Percentiles rank a stretch among this genome's conserved stretches.
Conservation (phyloP, 1,139 yeast genomes). For the Yamadazyma pseudoaaseri region DNA sequence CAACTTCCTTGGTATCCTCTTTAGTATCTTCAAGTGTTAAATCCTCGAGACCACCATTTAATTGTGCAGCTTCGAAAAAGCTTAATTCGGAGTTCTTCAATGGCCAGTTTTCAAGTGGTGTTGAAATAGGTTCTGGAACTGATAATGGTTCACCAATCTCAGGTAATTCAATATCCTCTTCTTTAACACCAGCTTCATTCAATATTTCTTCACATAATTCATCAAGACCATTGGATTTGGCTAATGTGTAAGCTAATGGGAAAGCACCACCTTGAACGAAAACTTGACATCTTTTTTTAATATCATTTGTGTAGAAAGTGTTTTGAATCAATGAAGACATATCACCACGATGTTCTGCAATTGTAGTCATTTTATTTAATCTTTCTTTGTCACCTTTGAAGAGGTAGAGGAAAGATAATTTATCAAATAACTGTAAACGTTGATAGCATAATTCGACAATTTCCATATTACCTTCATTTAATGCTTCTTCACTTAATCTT, state of each 20-base stretch:
- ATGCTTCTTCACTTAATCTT: constrained; percentile 80
- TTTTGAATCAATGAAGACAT: constrained; percentile 78
- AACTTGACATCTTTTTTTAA: constrained; percentile 72
- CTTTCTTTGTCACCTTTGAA: constrained; percentile 77
- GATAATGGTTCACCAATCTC: constrained; percentile 42
- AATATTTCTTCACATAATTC: constrained; percentile 73
- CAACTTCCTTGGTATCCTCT: constrained; percentile 4
- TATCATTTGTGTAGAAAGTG: constrained; percentile 73
- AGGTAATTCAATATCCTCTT: constrained; percentile 67
- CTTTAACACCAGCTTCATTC: constrained; percentile 65
- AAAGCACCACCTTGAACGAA: constrained; percentile 76
- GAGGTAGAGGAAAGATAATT: constrained; percentile 83
- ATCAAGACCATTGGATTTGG: constrained; percentile 80
- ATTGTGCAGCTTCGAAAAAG: constrained; percentile 80
- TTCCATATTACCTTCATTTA: constrained; percentile 83
- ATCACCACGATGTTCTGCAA: constrained; percentile 89
- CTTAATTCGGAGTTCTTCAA: constrained; percentile 69
- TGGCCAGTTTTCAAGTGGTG: constrained; percentile 74
- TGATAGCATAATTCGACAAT: constrained; percentile 88
- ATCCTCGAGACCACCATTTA: constrained; percentile 71
- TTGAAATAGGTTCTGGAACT: constrained; percentile 46
- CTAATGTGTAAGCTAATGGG: constrained; percentile 91
- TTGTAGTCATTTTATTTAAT: constrained; percentile 78
- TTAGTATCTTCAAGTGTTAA: constrained; percentile 50
- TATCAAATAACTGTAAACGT: constrained; percentile 82